phyloP scores from a whole-genome alignment of 805 yeast species.

The Lachancea sp. region DNA sequence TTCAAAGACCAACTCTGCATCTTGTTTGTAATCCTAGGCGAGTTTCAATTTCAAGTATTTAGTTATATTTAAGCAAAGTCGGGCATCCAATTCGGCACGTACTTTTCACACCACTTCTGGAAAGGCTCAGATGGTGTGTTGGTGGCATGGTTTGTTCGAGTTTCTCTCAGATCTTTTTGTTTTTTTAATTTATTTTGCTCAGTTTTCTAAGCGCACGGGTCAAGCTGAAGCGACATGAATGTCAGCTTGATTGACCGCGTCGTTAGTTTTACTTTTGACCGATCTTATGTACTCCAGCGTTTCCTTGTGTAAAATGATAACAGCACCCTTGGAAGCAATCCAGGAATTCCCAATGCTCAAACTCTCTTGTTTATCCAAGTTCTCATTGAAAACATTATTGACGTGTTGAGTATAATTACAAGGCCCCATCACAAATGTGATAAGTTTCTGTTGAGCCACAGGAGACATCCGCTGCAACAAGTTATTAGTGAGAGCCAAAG shows the following conservation, averaged over 20 bases:
- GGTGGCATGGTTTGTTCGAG: too few relatives aligned
- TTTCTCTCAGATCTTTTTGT: too few relatives aligned
- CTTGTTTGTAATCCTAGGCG: neutral
- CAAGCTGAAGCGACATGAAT: neutral
- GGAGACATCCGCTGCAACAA: constrained; percentile 37
- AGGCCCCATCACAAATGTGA: constrained; percentile 32
- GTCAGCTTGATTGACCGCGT: neutral
- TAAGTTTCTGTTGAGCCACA: constrained; percentile 26
- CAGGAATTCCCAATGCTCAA: constrained; percentile 27
- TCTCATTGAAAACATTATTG: constrained; percentile 35
- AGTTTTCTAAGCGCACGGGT: neutral
- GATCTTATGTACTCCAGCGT: constrained; percentile 16
- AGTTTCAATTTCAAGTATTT: neutral
- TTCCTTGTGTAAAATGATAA: constrained; percentile 31
- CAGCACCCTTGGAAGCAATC: constrained; percentile 31
- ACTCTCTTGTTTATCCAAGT: constrained; percentile 37
- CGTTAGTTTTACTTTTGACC: neutral
- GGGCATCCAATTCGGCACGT: neutral
- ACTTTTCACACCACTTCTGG: constrained; percentile 4
- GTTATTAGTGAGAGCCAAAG: constrained; percentile 38
- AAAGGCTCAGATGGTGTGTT: constrained; percentile 8
- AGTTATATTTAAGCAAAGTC: constrained; percentile 4
- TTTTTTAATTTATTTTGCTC: neutral
- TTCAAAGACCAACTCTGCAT: neutral
- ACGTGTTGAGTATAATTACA: constrained; percentile 33